Percentiles rank a stretch among this genome's conserved stretches.
Evolutionary conservation across 306 rosid species (phyloP).

Genomic region (Ochetophila trinervis): DNA sequence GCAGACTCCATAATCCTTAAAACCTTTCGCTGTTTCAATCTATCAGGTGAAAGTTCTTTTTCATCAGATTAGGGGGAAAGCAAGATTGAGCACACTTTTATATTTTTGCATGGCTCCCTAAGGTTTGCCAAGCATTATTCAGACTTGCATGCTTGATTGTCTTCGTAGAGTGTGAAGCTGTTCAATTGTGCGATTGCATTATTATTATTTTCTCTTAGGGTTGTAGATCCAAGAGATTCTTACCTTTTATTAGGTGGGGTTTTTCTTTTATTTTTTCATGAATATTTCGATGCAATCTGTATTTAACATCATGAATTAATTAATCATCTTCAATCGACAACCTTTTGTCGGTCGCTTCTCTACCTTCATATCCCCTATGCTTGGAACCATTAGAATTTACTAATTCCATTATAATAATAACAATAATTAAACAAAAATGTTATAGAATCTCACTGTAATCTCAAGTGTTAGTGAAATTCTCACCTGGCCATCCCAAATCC

Average conservation of each 20-base stretch:
- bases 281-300: conserved; percentile 51
- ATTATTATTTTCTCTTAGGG: conserved; percentile 12
- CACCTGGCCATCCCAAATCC: too few relatives aligned
- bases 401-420: too few relatives aligned
- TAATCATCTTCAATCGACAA: conserved; percentile 41
- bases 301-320: conserved; percentile 55
- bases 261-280: conserved; percentile 19
- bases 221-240: conserved; percentile 30
- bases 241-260: conserved; percentile 28
- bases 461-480: too few relatives aligned
- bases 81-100: conserved; percentile 34
- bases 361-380: too few relatives aligned
- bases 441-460: neutral
- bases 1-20: conserved; percentile 61
- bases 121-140: conserved; percentile 33
- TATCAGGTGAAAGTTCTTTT: conserved; percentile 15
- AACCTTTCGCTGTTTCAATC: conserved; percentile 18
- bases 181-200: conserved; percentile 38
- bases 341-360: conserved; percentile 11
- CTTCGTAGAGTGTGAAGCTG: conserved; percentile 35
- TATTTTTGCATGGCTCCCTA: conserved; percentile 36
- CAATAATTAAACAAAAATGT: neutral
- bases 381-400: too few relatives aligned
- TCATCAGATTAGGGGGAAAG: conserved; percentile 38
- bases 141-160: conserved; percentile 22